Percentiles rank a stretch among this genome's conserved stretches.
Evolutionary conservation across 2,329 filamentous ascomycete species (phyloP).

Genomic region (Mollisia scopiformis): DNA sequence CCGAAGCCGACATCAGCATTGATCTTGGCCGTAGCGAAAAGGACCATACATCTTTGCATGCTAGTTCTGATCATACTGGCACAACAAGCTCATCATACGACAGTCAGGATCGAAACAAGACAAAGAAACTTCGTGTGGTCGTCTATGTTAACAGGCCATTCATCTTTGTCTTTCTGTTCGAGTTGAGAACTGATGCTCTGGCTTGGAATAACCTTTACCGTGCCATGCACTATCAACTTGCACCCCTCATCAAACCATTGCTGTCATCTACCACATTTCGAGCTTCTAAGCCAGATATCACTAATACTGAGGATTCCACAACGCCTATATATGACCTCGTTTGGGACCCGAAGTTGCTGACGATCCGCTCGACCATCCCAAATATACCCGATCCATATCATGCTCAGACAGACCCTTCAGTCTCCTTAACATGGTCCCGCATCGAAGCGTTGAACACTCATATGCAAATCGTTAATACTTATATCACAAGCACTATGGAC

Average conservation of each 20-base stretch:
- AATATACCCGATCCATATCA: conserved; percentile 58
- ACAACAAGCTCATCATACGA: conserved; percentile 38
- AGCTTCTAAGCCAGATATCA: conserved; percentile 49
- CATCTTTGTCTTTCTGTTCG: conserved; percentile 77
- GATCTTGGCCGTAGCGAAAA: conserved; percentile 41
- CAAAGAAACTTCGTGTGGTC: conserved; percentile 65
- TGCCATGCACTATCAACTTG: conserved; percentile 62
- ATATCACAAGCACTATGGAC: conserved; percentile 48
- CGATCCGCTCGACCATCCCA: conserved; percentile 66
- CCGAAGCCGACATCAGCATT: conserved; percentile 48
- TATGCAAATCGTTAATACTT: conserved; percentile 63
- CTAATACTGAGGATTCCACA: conserved; percentile 18
- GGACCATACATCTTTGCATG: conserved; percentile 12
- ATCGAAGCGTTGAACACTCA: conserved; percentile 68
- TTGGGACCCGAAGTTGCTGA: conserved; percentile 60
- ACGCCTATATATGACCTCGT: conserved; percentile 62
- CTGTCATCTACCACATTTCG: conserved; percentile 59
- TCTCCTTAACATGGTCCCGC: conserved; percentile 54
- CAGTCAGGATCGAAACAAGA: conserved; percentile 56
- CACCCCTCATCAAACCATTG: conserved; percentile 59
- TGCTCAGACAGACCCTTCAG: conserved; percentile 29
- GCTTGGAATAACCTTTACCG: conserved; percentile 59
- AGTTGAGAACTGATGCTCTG: conserved; percentile 59
- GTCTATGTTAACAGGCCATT: conserved; percentile 77
- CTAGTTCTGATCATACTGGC: conserved; percentile 29